These are phyloP conservation scores for Tolypocladium inflatum DNA, from an alignment of 2,329 filamentous ascomycete genomes.

Conservation along the genomic window DNA sequence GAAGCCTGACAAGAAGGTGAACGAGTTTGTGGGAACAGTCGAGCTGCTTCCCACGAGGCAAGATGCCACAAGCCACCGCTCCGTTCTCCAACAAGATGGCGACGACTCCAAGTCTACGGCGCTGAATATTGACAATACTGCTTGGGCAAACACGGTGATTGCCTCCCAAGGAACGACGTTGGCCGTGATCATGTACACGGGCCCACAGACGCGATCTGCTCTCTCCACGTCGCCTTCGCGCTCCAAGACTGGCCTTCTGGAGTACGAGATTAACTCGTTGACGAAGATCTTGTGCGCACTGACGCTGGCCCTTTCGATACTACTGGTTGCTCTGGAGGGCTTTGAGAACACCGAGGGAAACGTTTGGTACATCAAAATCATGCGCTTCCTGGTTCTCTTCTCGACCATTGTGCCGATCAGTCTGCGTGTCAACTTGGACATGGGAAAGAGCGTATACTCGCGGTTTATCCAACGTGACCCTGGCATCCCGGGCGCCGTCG, in stretches of 20 bases:
- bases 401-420: slow-evolving; percentile 99
- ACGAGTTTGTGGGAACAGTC: slow-evolving; percentile 87
- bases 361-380: slow-evolving; percentile 91
- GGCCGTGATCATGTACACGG: slow-evolving; percentile 89
- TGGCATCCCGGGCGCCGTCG: slow-evolving; percentile 84
- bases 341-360: slow-evolving; percentile 59
- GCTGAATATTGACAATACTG: slow-evolving; percentile 90
- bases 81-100: slow-evolving; percentile 20
- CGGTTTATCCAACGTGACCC: slow-evolving; percentile 89
- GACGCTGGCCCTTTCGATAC: slow-evolving; percentile 75
- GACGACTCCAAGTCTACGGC: slow-evolving; percentile 51
- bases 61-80: slow-evolving; percentile 34
- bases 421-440: slow-evolving; percentile 88
- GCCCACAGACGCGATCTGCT: slow-evolving; percentile 85
- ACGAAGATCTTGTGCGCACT: slow-evolving; percentile 92
- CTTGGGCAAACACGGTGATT: slow-evolving; percentile 96
- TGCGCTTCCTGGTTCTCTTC: slow-evolving; percentile 95
- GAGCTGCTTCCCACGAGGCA: slow-evolving; percentile 55
- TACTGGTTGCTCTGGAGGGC: slow-evolving; percentile 80
- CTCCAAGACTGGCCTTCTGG: slow-evolving; percentile 87
- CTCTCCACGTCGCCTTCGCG: slow-evolving; percentile 85
- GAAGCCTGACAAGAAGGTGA: slow-evolving; percentile 87
- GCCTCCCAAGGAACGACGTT: slow-evolving; percentile 85
- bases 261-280: slow-evolving; percentile 93
- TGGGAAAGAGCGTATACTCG: slow-evolving; percentile 94